Evolutionary conservation across 2,329 filamentous ascomycete genomes (phyloP).

Genomic region (Emericellopsis atlantica): DNA sequence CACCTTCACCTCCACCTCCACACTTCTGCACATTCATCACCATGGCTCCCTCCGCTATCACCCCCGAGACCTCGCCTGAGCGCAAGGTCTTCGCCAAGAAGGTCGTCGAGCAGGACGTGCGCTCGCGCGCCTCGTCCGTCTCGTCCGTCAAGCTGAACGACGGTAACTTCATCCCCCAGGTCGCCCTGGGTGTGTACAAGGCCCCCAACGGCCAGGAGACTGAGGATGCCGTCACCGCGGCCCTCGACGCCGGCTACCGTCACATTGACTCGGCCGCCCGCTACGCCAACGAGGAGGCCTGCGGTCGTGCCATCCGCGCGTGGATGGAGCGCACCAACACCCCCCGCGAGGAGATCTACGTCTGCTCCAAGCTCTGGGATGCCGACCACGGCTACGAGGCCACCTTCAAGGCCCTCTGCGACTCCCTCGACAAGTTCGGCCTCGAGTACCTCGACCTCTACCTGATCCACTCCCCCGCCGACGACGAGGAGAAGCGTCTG

Average conservation of each 20-base stretch:
- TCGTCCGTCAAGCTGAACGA: conserved; percentile 52
- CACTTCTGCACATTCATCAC: conserved; percentile 8
- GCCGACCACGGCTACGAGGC: conserved; percentile 21
- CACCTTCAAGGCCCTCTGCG: conserved; percentile 44
- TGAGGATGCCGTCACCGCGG: conserved; percentile 20
- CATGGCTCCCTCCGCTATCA: conserved; percentile 23
- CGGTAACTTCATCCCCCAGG: conserved; percentile 51
- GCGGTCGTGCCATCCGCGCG: conserved; percentile 53
- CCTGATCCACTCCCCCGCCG: conserved; percentile 47
- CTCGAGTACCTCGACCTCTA: conserved; percentile 65
- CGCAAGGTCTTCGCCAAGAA: conserved; percentile 13
- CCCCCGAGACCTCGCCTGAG: conserved; percentile 19
- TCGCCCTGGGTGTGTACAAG: conserved; percentile 35
- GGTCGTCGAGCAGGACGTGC: conserved; percentile 7
- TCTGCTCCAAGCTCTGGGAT: conserved; percentile 55
- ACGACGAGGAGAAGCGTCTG: conserved; percentile 50
- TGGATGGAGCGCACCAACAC: conserved; percentile 46
- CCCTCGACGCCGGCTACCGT: conserved; percentile 18
- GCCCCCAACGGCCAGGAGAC: conserved; percentile 40
- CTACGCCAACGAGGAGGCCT: conserved; percentile 55
- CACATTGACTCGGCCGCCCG: conserved; percentile 43
- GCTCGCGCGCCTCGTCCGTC: conserved; percentile 10
- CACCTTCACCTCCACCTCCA: background rate
- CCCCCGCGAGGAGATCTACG: conserved; percentile 53
- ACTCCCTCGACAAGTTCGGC: conserved; percentile 51